Conservation (phyloP, 1,284 basidiomycete species). For the Heterobasidion parviporum region DNA sequence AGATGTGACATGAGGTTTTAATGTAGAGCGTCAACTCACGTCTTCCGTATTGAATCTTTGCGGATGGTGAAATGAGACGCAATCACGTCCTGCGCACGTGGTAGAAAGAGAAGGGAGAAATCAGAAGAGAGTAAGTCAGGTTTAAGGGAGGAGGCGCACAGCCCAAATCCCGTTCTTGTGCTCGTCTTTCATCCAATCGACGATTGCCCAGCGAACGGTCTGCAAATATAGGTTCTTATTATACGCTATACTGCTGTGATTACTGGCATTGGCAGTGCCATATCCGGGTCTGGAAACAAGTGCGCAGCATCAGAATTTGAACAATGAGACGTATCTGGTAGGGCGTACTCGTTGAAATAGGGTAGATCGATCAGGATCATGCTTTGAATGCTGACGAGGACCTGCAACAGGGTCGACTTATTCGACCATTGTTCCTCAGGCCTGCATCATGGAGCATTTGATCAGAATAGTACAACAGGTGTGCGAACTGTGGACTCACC, state of each 20-base stretch:
- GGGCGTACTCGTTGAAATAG: slow-evolving; percentile 46
- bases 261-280: slow-evolving; percentile 30
- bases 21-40: slow-evolving; percentile 22
- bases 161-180: slow-evolving; percentile 36
- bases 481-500: slow-evolving; percentile 21
- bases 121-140: not conserved
- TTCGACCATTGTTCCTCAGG: slow-evolving; percentile 45
- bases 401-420: slow-evolving; percentile 46
- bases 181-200: slow-evolving; percentile 40
- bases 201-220: slow-evolving; percentile 40
- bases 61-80: slow-evolving; percentile 37
- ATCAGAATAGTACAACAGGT: not conserved
- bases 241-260: slow-evolving; percentile 30
- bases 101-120: not conserved
- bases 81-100: slow-evolving; percentile 34
- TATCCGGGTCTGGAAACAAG: slow-evolving; percentile 30
- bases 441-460: slow-evolving; percentile 15
- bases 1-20: not conserved
- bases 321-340: not conserved
- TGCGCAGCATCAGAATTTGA: not conserved
- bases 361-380: slow-evolving; percentile 51
- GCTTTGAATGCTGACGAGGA: slow-evolving; percentile 47
- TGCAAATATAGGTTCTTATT: slow-evolving; percentile 34
- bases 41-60: slow-evolving; percentile 30
- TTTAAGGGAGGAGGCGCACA: slow-evolving; percentile 19